Evolutionary conservation across 2,329 filamentous ascomycete species (phyloP).

Genomic region (Neocucurbitaria cava): DNA sequence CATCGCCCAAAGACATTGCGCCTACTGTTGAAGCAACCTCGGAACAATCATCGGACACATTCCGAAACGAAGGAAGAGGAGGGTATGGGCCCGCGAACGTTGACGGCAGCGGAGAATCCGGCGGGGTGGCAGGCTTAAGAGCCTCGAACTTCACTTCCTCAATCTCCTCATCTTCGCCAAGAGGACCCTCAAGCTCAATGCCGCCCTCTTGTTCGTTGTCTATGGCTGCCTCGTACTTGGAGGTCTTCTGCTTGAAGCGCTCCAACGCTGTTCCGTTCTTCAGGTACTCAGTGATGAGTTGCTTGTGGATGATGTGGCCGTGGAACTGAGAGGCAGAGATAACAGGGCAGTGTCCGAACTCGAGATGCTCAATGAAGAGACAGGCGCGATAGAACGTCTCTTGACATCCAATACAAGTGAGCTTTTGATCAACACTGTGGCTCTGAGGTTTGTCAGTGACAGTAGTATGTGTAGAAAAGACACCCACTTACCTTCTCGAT

Average conservation of each 20-base stretch:
- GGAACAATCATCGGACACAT: neutral
- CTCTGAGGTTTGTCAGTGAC: conserved; percentile 40
- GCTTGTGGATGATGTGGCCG: conserved; percentile 59
- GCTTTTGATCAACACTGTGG: conserved; percentile 58
- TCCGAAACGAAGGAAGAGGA: conserved; percentile 19
- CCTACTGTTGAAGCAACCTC: conserved; percentile 17
- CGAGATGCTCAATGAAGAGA: conserved; percentile 62
- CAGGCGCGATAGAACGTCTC: conserved; percentile 57
- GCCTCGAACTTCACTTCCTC: conserved; percentile 28
- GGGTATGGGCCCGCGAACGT: conserved; percentile 23
- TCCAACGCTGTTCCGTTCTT: conserved; percentile 17
- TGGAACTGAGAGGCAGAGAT: conserved; percentile 55
- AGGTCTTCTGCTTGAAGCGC: conserved; percentile 40
- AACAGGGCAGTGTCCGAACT: conserved; percentile 57
- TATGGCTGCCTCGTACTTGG: conserved; percentile 32
- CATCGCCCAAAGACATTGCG: conserved; percentile 23
- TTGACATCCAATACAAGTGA: conserved; percentile 62
- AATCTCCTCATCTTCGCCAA: conserved; percentile 27
- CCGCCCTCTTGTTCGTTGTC: conserved; percentile 41
- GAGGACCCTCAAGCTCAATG: conserved; percentile 20
- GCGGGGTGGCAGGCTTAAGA: conserved; percentile 27
- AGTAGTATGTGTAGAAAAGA: neutral
- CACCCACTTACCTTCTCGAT: conserved; percentile 56
- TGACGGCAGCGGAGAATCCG: conserved; percentile 1
- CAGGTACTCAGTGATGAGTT: conserved; percentile 50